Conservation (phyloP, 306 rosid genomes). For the Cicer yamashitae region DNA sequence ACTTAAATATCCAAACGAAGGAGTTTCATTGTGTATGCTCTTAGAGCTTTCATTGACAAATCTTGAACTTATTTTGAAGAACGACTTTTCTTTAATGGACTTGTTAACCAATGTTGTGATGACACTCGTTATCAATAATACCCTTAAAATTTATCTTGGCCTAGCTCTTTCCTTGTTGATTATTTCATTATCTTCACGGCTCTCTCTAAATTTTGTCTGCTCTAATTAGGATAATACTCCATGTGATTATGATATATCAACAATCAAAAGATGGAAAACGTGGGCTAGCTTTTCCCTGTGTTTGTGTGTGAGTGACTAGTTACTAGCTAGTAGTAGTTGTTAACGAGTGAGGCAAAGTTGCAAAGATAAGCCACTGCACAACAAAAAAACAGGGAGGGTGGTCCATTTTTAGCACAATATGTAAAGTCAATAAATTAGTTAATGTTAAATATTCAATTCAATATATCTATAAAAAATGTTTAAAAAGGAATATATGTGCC, state of each 20-base stretch:
- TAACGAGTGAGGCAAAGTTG: background rate
- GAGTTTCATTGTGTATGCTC: no score
- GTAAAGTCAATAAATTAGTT: background rate
- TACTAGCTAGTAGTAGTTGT: background rate
- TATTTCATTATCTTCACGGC: no score
- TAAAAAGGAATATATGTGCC: conserved; percentile 33
- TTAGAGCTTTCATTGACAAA: no score
- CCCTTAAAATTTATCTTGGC: no score
- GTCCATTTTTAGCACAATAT: background rate
- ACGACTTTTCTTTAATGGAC: no score
- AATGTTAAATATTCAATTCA: background rate
- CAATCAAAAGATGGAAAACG: background rate
- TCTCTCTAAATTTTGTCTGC: background rate
- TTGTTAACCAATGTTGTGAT: no score
- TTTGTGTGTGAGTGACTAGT: background rate
- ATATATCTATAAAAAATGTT: background rate
- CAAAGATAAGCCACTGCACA: conserved; percentile 1
- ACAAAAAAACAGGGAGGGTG: background rate
- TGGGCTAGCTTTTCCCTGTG: background rate
- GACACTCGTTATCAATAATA: no score
- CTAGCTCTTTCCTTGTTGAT: no score
- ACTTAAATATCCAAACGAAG: no score
- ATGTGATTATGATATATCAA: background rate
- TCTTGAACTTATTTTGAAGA: no score
- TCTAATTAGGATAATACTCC: background rate